Evolutionary conservation across 345 rosid genomes (phyloP), one percentile per base, ranked within the genome.

Genomic region (Eucalyptus viminalis): DNA sequence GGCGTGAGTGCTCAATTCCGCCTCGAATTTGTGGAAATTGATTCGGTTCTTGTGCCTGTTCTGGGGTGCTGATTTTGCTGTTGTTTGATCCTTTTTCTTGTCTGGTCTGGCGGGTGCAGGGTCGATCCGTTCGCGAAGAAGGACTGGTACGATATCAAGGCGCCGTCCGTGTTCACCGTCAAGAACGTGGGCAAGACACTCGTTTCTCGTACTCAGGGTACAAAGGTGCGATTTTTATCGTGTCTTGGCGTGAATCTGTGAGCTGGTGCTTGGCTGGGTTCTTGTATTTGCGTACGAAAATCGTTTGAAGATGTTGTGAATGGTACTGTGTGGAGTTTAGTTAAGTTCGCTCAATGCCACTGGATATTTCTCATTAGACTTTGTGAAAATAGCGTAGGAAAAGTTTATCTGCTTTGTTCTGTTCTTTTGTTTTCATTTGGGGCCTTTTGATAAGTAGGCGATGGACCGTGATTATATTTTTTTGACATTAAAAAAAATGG

Each of bases 61-160:
- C 40, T 83, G 72, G 24, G 37, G 49, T 47, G 6, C 22, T 11
- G 87, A 9, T 27, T 12, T 12, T 45, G 34, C 69, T 47, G 37
- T 27, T 19, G 87, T 40, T 69, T 89, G 62, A 29, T 87, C 14
- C 60, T 87, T 37, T 67, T 47, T 31, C 15, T 53, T 17, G 22
- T 37, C 47, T 37, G 51, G 83, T 31, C 87, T n/a, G 25, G 60
- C 7, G 54, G 72, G 49, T 29, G 16, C 87, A 98, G 99, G 45
- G 95, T 95, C 67, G 98, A 98, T 95, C 99, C 99, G 1, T 98
- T 95, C 90, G 89, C 99, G 25, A 96, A 97, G 98, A 98, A 98
- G 94, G 99, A 98, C 87, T 98, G 99, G 99, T 96, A 98, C 86
- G 98, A 97, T 86, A 94, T 97, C 88, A 98, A 98, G 93, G 99